Percentiles rank a stretch among this genome's conserved stretches.
Evolutionary conservation across 139 green algal species (phyloP).

Genomic region (Micractinium sp.): DNA sequence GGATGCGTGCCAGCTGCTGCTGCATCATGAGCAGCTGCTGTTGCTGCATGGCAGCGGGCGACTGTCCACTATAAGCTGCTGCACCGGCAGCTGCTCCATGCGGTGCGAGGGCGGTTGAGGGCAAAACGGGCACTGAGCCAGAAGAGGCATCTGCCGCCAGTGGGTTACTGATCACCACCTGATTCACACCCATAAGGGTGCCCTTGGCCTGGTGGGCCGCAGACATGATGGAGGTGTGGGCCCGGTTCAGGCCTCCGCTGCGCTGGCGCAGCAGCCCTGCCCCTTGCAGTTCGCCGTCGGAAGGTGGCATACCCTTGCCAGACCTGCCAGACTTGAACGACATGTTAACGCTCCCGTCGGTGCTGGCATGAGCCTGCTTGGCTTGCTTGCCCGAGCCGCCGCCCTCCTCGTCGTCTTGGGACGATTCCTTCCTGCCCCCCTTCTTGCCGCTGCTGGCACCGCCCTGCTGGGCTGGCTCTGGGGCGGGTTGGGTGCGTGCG

Average conservation of each 20-base stretch:
- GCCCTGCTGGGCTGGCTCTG: not conserved
- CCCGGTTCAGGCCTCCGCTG: not conserved
- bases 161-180: slow-evolving; percentile 10
- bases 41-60: no score
- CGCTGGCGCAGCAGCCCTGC: slow-evolving; percentile 8
- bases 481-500: not conserved
- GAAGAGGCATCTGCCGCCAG: not conserved
- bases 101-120: no score
- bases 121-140: no score
- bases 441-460: not conserved
- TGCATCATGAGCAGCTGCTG: no score
- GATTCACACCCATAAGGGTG: not conserved
- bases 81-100: no score
- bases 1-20: no score
- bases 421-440: not conserved
- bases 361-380: not conserved
- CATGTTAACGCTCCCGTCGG: not conserved
- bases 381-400: not conserved
- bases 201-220: slow-evolving; percentile 2
- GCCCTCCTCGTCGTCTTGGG: not conserved
- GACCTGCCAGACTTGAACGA: not conserved
- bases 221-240: not conserved
- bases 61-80: no score
- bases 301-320: not conserved
- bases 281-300: not conserved